Percentiles rank a stretch among this genome's conserved stretches.
Conservation (phyloP, 2,329 filamentous ascomycete species). For the Anisogramma anomala region DNA sequence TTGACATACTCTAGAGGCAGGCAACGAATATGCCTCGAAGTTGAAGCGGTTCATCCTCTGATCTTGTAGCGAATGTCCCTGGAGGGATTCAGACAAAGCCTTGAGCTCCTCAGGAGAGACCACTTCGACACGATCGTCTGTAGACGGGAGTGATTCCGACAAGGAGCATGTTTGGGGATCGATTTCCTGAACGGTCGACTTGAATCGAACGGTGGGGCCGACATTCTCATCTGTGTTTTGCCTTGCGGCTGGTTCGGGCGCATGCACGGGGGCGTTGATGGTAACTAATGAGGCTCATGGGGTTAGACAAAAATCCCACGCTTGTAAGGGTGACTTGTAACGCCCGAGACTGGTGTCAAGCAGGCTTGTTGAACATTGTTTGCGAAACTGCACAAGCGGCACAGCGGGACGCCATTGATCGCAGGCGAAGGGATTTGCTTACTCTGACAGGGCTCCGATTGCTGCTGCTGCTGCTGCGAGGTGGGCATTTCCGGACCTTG, state of each 20-base stretch:
- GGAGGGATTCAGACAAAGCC: conserved; percentile 60
- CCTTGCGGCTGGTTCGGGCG: conserved; percentile 15
- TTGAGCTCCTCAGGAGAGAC: conserved; percentile 53
- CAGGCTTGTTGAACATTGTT: neutral
- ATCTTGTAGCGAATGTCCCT: conserved; percentile 67
- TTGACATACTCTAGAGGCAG: conserved; percentile 62
- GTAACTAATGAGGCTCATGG: neutral
- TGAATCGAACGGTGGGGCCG: conserved; percentile 55
- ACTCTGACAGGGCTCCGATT: conserved; percentile 6
- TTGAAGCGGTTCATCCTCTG: conserved; percentile 74
- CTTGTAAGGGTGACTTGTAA: neutral
- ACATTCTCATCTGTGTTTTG: conserved; percentile 20
- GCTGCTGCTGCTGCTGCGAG: conserved; percentile 1
- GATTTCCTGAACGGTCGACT: conserved; percentile 60
- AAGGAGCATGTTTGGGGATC: conserved; percentile 33
- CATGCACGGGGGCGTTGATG: neutral
- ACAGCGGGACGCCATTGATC: conserved; percentile 7
- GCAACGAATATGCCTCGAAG: conserved; percentile 84
- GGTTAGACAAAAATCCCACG: neutral
- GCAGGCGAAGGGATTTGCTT: conserved; percentile 9
- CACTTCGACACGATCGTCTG: conserved; percentile 18
- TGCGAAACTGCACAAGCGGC: conserved; percentile 3
- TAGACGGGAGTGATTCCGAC: conserved; percentile 16
- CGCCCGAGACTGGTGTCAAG: too few relatives aligned
- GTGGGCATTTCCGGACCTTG: conserved; percentile 8